A percentile compares a stretch with the other conserved stretches of the same genome.
These are phyloP conservation scores for Fusarium nisikadoi DNA, from an alignment of 2,329 filamentous ascomycete genomes.

Conservation along the genomic window DNA sequence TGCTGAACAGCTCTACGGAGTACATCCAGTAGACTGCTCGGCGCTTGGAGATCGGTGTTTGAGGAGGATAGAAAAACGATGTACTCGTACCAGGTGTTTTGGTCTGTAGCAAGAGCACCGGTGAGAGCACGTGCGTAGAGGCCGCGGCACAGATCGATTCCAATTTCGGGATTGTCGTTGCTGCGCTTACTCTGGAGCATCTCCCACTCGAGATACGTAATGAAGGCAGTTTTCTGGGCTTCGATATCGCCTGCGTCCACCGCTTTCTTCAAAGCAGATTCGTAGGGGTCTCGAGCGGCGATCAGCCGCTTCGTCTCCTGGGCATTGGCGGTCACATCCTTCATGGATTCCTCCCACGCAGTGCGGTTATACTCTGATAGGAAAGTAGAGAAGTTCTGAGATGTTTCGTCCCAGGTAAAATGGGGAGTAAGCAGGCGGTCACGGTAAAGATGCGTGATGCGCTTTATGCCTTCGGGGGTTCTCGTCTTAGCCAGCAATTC, in stretches of 20 bases:
- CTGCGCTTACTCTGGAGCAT: conserved; percentile 67
- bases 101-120: conserved; percentile 76
- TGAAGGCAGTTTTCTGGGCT: conserved; percentile 62
- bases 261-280: conserved; percentile 72
- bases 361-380: conserved; percentile 75
- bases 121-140: conserved; percentile 82
- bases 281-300: conserved; percentile 71
- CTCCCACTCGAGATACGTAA: conserved; percentile 89
- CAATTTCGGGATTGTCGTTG: conserved; percentile 56
- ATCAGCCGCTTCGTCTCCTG: conserved; percentile 73
- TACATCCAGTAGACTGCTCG: conserved; percentile 70
- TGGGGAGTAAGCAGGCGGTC: conserved; percentile 79
- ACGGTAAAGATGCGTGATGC: conserved; percentile 75
- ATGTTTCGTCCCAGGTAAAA: conserved; percentile 78
- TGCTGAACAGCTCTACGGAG: conserved; percentile 86
- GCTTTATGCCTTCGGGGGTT: conserved; percentile 67
- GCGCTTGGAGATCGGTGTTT: conserved; percentile 50
- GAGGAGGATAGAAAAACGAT: conserved; percentile 75
- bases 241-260: conserved; percentile 65
- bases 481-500: conserved; percentile 70
- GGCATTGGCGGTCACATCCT: conserved; percentile 71
- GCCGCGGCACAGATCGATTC: conserved; percentile 66
- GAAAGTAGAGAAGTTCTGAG: conserved; percentile 79
- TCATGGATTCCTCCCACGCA: conserved; percentile 81
- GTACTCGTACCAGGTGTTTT: conserved; percentile 85